Evolutionary conservation across 2,329 filamentous ascomycete genomes (phyloP).

Genomic region (Neurospora sp.): DNA sequence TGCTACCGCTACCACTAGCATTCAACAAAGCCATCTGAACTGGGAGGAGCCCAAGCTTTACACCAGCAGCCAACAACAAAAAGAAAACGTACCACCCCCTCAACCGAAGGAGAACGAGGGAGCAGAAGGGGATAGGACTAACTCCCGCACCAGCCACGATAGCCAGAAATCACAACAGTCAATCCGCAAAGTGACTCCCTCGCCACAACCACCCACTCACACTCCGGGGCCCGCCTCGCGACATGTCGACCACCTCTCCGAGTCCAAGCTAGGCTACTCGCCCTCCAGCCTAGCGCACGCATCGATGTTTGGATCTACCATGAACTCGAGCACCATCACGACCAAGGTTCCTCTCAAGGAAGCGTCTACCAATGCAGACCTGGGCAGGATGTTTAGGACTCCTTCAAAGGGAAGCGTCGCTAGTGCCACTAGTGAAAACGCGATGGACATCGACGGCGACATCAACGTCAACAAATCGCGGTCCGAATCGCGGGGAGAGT

Average conservation of each 20-base stretch:
- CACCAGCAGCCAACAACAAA: not conserved
- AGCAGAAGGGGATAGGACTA: not conserved
- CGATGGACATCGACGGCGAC: not conserved
- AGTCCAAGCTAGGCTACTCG: not conserved
- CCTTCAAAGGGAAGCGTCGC: constrained; percentile 23
- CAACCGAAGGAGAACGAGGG: not conserved
- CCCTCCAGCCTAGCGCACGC: not conserved
- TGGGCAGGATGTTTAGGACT: constrained; percentile 31
- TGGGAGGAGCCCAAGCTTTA: not conserved
- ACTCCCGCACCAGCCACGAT: not conserved
- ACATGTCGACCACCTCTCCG: not conserved
- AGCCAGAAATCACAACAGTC: not conserved
- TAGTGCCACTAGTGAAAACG: not conserved
- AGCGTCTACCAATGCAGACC: constrained; percentile 32
- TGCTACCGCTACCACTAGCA: not conserved
- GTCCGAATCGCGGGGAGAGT: constrained; percentile 6
- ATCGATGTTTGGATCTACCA: not conserved
- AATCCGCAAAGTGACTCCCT: not conserved
- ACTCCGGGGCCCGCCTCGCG: not conserved
- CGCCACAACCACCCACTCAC: not conserved
- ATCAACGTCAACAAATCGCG: not conserved
- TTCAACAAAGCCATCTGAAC: not conserved
- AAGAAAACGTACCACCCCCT: constrained; percentile 22
- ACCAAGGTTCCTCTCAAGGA: constrained; percentile 43
- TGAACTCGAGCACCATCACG: constrained; percentile 30